Conservation (phyloP, 2,329 filamentous ascomycete genomes). For the Aspergillus fumigatus region DNA sequence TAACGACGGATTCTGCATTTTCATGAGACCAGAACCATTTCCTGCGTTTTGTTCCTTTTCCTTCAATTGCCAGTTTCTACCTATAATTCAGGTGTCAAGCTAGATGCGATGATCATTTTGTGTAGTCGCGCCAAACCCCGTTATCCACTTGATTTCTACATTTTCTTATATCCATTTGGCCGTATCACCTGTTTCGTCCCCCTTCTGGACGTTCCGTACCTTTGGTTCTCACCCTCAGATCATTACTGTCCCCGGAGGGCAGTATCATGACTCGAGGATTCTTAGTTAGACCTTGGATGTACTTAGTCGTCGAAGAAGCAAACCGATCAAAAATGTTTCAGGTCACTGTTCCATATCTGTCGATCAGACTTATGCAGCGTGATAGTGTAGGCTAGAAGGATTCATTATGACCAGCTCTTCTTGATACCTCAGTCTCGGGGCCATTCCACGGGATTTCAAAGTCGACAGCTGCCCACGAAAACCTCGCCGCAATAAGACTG, state of each 20-base stretch:
- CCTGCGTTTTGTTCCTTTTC: slow-evolving; percentile 9
- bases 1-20: slow-evolving; percentile 17
- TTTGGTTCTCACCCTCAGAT: background rate
- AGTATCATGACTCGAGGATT: background rate
- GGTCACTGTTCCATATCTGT: background rate
- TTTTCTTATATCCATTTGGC: background rate
- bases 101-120: slow-evolving; percentile 20
- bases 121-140: slow-evolving; percentile 15
- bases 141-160: background rate
- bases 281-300: background rate
- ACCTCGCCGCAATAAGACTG: too few species aligned
- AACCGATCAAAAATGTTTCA: background rate
- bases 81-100: slow-evolving; percentile 15
- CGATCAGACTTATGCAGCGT: background rate
- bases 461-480: too few species aligned
- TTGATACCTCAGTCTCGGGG: background rate
- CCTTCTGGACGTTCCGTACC: background rate
- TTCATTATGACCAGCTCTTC: too few species aligned
- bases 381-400: background rate
- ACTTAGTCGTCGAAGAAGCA: background rate
- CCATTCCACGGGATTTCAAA: background rate
- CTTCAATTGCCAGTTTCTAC: slow-evolving; percentile 8
- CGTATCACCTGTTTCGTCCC: background rate
- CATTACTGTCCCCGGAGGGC: background rate
- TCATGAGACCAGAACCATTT: slow-evolving; percentile 18